phyloP scores from a whole-genome alignment of 2,329 filamentous ascomycete species.

The Bisporella sp. region DNA sequence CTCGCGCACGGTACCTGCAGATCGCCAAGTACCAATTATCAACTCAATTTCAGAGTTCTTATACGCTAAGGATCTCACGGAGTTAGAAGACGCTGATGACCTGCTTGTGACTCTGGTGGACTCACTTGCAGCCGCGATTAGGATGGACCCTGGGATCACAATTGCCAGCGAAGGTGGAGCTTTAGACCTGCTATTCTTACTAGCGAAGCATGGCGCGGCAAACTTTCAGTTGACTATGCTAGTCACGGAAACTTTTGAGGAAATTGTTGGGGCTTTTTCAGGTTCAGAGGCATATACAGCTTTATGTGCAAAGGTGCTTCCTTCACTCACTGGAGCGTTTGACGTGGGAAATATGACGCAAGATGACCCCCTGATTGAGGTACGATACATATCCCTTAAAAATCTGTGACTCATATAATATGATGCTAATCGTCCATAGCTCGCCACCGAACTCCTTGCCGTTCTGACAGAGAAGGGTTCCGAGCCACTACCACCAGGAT shows the following conservation, averaged over 20 bases:
- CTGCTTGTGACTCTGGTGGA: slow-evolving; percentile 86
- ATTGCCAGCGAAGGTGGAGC: slow-evolving; percentile 67
- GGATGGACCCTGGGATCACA: slow-evolving; percentile 68
- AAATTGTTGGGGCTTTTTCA: slow-evolving; percentile 66
- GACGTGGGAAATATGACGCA: slow-evolving; percentile 81
- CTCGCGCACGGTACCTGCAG: slow-evolving; percentile 39
- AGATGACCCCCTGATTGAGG: slow-evolving; percentile 75
- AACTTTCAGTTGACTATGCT: slow-evolving; percentile 90
- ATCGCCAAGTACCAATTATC: slow-evolving; percentile 55
- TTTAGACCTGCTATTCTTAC: slow-evolving; percentile 76
- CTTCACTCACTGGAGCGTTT: slow-evolving; percentile 81
- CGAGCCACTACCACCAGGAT: slow-evolving; percentile 78
- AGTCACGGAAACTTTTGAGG: slow-evolving; percentile 86
- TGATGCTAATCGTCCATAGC: slow-evolving; percentile 30
- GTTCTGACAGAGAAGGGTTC: slow-evolving; percentile 76
- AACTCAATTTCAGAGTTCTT: slow-evolving; percentile 65
- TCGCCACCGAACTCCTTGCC: slow-evolving; percentile 78
- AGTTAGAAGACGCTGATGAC: slow-evolving; percentile 85
- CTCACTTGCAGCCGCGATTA: slow-evolving; percentile 74
- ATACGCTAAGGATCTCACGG: slow-evolving; percentile 69
- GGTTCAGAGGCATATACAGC: slow-evolving; percentile 64
- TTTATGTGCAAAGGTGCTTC: slow-evolving; percentile 79
- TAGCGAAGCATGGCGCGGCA: slow-evolving; percentile 79
- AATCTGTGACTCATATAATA: background rate
- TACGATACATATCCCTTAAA: slow-evolving; percentile 30